These are phyloP conservation scores for Plasmopara muralis DNA, from an alignment of 352 stramenopile species.

Conservation along the genomic window DNA sequence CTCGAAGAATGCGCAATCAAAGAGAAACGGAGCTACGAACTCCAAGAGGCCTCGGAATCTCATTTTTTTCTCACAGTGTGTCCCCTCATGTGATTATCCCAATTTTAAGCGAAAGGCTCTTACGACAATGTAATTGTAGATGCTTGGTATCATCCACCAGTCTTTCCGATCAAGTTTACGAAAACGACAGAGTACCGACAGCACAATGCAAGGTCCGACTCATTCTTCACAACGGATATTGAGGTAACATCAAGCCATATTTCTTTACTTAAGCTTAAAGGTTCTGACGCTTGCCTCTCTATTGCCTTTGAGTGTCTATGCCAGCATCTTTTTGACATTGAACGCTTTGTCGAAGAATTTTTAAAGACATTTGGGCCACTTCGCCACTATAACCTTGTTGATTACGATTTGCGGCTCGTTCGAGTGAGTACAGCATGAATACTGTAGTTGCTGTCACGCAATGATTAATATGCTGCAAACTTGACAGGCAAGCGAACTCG, in stretches of 20 bases:
- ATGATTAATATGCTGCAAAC: background rate
- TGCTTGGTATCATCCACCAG: conserved; percentile 36
- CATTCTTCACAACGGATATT: conserved; percentile 4
- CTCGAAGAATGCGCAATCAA: background rate
- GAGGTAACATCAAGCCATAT: conserved; percentile 11
- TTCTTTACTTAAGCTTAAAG: too few relatives aligned
- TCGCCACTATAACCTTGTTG: conserved; percentile 35
- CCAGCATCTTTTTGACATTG: conserved; percentile 52
- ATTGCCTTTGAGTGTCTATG: conserved; percentile 22
- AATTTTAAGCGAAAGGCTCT: background rate
- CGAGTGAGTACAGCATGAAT: conserved; percentile 19
- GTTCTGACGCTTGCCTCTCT: too few relatives aligned
- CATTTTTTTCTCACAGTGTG: conserved; percentile 28
- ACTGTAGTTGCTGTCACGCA: background rate
- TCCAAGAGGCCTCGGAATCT: conserved; percentile 13
- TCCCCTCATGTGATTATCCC: background rate
- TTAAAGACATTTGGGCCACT: conserved; percentile 38
- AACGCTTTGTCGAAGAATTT: conserved; percentile 46
- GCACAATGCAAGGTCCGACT: background rate
- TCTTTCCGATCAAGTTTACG: conserved; percentile 34
- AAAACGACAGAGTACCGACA: conserved; percentile 4
- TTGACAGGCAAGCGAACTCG: conserved; percentile 17
- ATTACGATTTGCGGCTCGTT: conserved; percentile 58
- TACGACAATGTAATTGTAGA: conserved; percentile 9
- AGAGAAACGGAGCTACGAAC: background rate